Evolutionary conservation across 2,329 filamentous ascomycete genomes (phyloP), one percentile per base, ranked within the genome.

Genomic region (Akanthomyces dipterigenus): DNA sequence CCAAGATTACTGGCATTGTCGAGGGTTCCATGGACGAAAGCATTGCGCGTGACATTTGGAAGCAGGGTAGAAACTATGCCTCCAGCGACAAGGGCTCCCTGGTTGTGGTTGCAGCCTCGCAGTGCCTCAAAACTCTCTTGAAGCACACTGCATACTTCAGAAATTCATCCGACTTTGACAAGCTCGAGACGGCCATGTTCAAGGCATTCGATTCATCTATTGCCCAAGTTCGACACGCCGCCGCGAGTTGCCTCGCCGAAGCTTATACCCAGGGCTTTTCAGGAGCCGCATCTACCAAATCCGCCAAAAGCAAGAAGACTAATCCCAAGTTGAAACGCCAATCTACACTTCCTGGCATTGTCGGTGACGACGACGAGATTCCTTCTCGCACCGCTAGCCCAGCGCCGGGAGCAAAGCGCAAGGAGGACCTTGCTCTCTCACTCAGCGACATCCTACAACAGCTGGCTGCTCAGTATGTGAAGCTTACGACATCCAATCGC

Each of bases 11-110:
- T 28, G 82, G 81, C 62, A 93, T 93, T 73, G 85, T 97, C 31
- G 83, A 84, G 60, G 80, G 81, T 5, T 91, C 90, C 63, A 81
- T 93, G 68, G 95, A 99, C 67, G 95, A 99, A 73, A 80, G 78
- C 60, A 81, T 93, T 42, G 90, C 90, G n/a, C 86, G 92, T 69
- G 93, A 97, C 72, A 85, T 96, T 18, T 98, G 92, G 91, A 99
- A 97, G 74, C 90, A 93, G 72, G 88, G 87, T 28, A 87, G 95
- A 64, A 91, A 82, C 73, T 83, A 89, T 67, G 89, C 89, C 31
- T 82, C 86, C 0, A 82, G 81, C 63, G 96, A 99, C 73, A 98
- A 95, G 74, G 90, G 91, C 4, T 81, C 86, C 3, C 81, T 96
- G 38, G 92, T 93, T 8, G 86, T 96, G 71, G 83, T 88, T 18